phyloP scores from a whole-genome alignment of 805 yeast genomes.

The Cyberlindnera amylophila region DNA sequence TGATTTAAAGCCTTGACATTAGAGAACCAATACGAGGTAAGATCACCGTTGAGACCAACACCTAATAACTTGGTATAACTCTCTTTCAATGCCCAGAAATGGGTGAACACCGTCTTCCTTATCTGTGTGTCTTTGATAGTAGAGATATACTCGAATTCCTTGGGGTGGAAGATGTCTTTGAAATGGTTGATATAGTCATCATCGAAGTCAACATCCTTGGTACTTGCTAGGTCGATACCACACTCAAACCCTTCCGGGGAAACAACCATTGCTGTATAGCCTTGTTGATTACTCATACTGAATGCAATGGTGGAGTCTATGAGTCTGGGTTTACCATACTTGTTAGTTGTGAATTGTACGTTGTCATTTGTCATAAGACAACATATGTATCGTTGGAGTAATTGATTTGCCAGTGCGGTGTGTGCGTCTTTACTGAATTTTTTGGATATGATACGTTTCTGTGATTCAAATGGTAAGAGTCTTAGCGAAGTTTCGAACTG shows the following conservation, averaged over 20 bases:
- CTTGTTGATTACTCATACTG: constrained; percentile 59
- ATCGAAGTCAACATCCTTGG: constrained; percentile 28
- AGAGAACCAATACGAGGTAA: constrained; percentile 29
- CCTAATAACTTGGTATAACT: constrained; percentile 68
- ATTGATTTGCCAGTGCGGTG: constrained; percentile 40
- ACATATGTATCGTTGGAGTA: constrained; percentile 43
- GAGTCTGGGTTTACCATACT: constrained; percentile 57
- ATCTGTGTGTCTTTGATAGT: constrained; percentile 8
- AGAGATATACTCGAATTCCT: constrained; percentile 34
- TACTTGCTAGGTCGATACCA: constrained; percentile 48
- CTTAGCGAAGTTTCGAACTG: constrained; percentile 50
- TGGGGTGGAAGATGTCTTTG: constrained; percentile 37
- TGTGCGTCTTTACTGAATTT: constrained; percentile 33
- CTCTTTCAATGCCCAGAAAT: constrained; percentile 78
- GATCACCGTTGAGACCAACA: constrained; percentile 45
- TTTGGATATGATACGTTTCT: constrained; percentile 37
- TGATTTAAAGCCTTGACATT: constrained; percentile 7
- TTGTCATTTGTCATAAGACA: constrained; percentile 28
- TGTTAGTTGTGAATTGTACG: constrained; percentile 31
- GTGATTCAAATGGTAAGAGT: constrained; percentile 39
- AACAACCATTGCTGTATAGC: constrained; percentile 43
- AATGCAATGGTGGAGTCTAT: constrained; percentile 35
- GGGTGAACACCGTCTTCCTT: constrained; percentile 41
- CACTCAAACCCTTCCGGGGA: constrained; percentile 24
- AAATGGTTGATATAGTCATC: constrained; percentile 36